Percentiles rank a stretch among this genome's conserved stretches.
phyloP scores from a whole-genome alignment of 495 filamentous ascomycete genomes.

The Hyphodiscus hymeniophilus region DNA sequence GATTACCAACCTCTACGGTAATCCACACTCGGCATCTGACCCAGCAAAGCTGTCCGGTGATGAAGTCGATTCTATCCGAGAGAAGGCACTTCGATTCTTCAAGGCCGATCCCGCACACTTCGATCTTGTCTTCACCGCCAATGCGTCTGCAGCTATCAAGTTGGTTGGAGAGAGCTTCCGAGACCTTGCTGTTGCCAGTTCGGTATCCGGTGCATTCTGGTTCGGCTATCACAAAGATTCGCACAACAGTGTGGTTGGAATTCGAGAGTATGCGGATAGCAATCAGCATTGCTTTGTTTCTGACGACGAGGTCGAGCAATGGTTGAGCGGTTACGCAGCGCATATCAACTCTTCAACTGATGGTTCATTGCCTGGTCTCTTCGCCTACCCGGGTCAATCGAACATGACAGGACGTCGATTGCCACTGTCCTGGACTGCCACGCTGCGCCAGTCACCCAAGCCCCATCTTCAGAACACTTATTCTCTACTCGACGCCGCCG shows the following conservation, averaged over 20 bases:
- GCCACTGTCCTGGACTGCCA: conserved; percentile 11
- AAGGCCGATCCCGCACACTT: conserved; percentile 54
- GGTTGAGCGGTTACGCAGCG: conserved; percentile 36
- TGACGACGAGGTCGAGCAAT: conserved; percentile 57
- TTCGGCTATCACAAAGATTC: conserved; percentile 70
- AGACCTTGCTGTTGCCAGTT: conserved; percentile 35
- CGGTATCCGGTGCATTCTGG: conserved; percentile 45
- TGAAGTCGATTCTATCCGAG: conserved; percentile 50
- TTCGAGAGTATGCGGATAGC: conserved; percentile 50
- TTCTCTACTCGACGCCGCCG: conserved; percentile 64
- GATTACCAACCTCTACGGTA: conserved; percentile 55
- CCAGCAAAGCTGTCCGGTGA: conserved; percentile 56
- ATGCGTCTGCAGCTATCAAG: conserved; percentile 63
- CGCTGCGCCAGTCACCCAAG: conserved; percentile 36
- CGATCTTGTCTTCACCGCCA: conserved; percentile 61
- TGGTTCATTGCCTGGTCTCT: conserved; percentile 36
- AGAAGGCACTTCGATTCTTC: conserved; percentile 52
- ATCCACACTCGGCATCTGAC: conserved; percentile 64
- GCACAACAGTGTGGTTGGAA: conserved; percentile 67
- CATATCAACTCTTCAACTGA: background rate
- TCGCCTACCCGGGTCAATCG: conserved; percentile 72
- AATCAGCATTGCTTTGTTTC: conserved; percentile 52
- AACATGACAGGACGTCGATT: conserved; percentile 63
- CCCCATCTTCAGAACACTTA: conserved; percentile 43
- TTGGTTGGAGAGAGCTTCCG: conserved; percentile 59